A percentile compares a stretch with the other conserved stretches of the same genome.
phyloP scores from a whole-genome alignment of 148 eudicot species.

The Polygonum aviculare region DNA sequence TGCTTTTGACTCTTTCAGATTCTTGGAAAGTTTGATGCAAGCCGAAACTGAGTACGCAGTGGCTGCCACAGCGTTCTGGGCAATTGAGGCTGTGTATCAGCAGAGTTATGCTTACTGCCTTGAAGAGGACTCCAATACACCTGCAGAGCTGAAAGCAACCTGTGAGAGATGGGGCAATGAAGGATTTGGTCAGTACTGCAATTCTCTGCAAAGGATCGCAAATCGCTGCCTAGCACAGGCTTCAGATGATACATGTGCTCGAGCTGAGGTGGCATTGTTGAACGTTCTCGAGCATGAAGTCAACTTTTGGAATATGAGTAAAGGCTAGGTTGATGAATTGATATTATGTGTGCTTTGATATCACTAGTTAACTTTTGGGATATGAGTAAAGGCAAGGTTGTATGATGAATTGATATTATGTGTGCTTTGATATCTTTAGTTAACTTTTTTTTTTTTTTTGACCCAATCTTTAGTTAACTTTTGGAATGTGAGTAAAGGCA shows the following conservation, averaged over 20 bases:
- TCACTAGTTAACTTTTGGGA: not conserved
- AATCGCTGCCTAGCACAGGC: slow-evolving; percentile 35
- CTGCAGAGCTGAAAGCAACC: slow-evolving; percentile 51
- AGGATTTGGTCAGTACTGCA: slow-evolving; percentile 56
- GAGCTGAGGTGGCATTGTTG: slow-evolving; percentile 49
- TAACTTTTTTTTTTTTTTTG: no score
- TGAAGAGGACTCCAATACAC: slow-evolving; percentile 43
- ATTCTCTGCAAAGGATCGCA: slow-evolving; percentile 39
- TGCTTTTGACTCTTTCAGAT: slow-evolving; percentile 28
- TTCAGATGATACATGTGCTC: slow-evolving; percentile 31
- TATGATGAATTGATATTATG: no score
- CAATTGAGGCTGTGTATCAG: slow-evolving; percentile 60
- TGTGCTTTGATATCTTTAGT: not conserved
- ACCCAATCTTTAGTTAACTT: no score
- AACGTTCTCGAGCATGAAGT: slow-evolving; percentile 54
- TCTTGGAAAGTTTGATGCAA: slow-evolving; percentile 53
- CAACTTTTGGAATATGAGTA: slow-evolving; percentile 78
- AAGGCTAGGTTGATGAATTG: not conserved
- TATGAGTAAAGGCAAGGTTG: no score
- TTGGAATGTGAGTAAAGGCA: slow-evolving; percentile 62
- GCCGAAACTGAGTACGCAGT: slow-evolving; percentile 41
- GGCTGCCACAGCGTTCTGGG: slow-evolving; percentile 61
- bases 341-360: no score
- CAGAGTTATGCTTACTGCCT: slow-evolving; percentile 73
- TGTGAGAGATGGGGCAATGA: slow-evolving; percentile 71